phyloP scores from a whole-genome alignment of 306 rosid genomes.

The Castanospermum australe region DNA sequence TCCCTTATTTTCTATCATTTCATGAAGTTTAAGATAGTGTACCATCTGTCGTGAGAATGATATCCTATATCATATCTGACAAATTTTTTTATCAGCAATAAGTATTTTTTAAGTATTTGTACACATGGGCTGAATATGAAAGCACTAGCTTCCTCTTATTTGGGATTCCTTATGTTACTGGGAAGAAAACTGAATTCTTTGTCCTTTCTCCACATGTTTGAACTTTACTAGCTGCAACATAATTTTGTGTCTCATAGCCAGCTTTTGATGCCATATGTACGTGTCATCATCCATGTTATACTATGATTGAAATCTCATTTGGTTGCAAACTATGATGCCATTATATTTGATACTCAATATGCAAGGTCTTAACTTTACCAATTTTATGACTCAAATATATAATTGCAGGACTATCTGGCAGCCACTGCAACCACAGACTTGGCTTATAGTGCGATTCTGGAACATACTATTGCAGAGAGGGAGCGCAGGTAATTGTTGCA shows the following conservation, averaged over 20 bases:
- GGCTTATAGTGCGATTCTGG: slow-evolving; percentile 70
- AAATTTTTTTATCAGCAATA: neutral
- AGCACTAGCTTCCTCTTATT: neutral
- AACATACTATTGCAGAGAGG: slow-evolving; percentile 81
- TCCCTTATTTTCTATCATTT: neutral
- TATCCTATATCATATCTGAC: neutral
- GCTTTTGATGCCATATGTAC: neutral
- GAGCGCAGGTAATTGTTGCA: slow-evolving; percentile 67
- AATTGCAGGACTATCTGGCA: slow-evolving; percentile 68
- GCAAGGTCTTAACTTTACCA: neutral
- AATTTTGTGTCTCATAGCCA: neutral
- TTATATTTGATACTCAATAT: neutral
- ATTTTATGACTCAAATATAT: slow-evolving; percentile 24
- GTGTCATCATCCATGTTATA: neutral
- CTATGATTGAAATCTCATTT: neutral
- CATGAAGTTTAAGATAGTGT: neutral
- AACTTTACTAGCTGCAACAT: neutral
- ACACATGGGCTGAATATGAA: neutral
- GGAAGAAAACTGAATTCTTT: neutral
- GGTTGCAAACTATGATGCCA: neutral
- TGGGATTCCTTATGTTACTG: neutral
- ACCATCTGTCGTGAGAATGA: neutral
- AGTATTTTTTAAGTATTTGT: neutral
- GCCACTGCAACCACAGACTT: slow-evolving; percentile 61
- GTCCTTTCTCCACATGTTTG: neutral